phyloP scores from a whole-genome alignment of 2,329 filamentous ascomycete genomes.

The Sclerotinia sclerotiorum region DNA sequence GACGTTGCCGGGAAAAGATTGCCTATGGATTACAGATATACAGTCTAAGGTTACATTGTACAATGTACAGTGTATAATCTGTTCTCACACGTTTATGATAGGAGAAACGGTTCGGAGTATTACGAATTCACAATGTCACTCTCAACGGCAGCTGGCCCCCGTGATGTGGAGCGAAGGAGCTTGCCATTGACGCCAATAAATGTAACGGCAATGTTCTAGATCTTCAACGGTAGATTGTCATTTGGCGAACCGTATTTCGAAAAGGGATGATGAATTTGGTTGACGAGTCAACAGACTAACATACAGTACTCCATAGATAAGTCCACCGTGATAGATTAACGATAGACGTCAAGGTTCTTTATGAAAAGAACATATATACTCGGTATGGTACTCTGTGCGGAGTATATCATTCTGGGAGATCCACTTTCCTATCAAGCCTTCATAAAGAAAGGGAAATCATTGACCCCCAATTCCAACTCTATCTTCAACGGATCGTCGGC shows the following conservation, averaged over 20 bases:
- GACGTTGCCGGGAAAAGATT: too few species aligned
- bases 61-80: too few species aligned
- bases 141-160: neutral
- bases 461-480: neutral
- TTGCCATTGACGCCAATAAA: neutral
- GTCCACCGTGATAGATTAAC: neutral
- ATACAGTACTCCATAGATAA: neutral
- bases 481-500: neutral
- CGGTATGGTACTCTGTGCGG: too few species aligned
- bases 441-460: neutral
- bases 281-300: neutral
- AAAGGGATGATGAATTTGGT: constrained; percentile 5
- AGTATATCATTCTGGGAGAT: neutral
- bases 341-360: constrained; percentile 7
- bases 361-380: neutral
- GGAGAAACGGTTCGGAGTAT: neutral
- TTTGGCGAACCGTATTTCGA: neutral
- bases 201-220: neutral
- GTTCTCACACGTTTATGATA: neutral
- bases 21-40: neutral
- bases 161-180: neutral
- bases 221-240: neutral
- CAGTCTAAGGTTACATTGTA: neutral
- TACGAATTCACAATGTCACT: neutral
- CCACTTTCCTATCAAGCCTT: neutral